These are phyloP conservation scores for Claviceps sp. DNA, from an alignment of 2,329 filamentous ascomycete species.

Conservation along the genomic window DNA sequence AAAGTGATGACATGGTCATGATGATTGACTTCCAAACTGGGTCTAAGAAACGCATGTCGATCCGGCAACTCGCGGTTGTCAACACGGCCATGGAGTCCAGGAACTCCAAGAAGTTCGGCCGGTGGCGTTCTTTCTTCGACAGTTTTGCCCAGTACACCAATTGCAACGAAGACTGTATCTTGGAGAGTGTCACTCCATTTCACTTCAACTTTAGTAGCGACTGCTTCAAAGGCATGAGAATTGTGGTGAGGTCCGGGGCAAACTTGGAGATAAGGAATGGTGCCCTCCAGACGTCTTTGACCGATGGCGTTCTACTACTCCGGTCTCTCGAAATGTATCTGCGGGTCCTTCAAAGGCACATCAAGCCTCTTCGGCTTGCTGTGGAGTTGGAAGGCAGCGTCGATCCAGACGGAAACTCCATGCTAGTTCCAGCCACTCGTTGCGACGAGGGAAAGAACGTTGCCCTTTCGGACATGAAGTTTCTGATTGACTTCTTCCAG, in stretches of 20 bases:
- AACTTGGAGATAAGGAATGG: background rate
- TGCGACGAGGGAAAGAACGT: background rate
- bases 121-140: background rate
- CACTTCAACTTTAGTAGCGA: background rate
- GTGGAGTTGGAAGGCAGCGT: background rate
- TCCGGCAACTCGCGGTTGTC: background rate
- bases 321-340: background rate
- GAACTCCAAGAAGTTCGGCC: background rate
- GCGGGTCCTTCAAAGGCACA: background rate
- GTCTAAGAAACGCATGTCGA: background rate
- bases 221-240: background rate
- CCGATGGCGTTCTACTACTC: background rate
- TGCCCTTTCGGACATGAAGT: background rate
- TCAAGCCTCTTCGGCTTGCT: background rate
- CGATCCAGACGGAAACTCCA: background rate
- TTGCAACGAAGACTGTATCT: background rate
- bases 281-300: background rate
- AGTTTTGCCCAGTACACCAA: background rate
- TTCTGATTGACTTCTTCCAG: background rate
- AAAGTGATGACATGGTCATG: background rate
- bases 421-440: background rate
- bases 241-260: background rate
- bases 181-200: background rate
- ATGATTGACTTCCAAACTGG: too few relatives aligned
- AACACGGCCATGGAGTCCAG: background rate